phyloP scores from a whole-genome alignment of 2,329 filamentous ascomycete genomes.

The Ploettnerulaceae sp. region DNA sequence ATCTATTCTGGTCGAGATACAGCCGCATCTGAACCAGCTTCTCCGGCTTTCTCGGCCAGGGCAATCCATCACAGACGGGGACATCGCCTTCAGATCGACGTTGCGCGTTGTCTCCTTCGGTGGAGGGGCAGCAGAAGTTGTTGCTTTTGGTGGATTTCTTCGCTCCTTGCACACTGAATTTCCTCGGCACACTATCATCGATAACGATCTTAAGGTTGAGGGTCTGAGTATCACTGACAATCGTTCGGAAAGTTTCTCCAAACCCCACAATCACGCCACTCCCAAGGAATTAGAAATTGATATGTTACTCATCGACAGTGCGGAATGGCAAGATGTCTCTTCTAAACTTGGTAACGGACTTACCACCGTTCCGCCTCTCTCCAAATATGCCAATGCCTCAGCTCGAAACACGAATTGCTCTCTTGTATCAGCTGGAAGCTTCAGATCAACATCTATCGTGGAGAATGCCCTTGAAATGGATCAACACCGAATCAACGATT shows the following conservation, averaged over 20 bases:
- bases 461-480: conserved; percentile 45
- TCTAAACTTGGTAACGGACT: conserved; percentile 53
- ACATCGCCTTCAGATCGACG: neutral
- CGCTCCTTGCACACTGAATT: conserved; percentile 33
- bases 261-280: neutral
- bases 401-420: conserved; percentile 42
- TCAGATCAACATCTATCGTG: conserved; percentile 43
- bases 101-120: conserved; percentile 28
- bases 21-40: conserved; percentile 20
- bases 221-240: conserved; percentile 12
- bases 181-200: conserved; percentile 6
- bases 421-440: conserved; percentile 38
- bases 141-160: conserved; percentile 53
- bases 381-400: conserved; percentile 48
- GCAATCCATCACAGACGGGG: neutral
- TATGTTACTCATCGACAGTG: conserved; percentile 73
- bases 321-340: conserved; percentile 66
- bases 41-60: conserved; percentile 3
- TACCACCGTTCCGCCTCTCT: conserved; percentile 45
- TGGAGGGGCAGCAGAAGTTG: conserved; percentile 58
- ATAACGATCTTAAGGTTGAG: conserved; percentile 9
- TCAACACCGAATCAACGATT: conserved; percentile 31
- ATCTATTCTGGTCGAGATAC: conserved; percentile 42
- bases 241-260: neutral
- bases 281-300: conserved; percentile 18